Percentiles rank a stretch among this genome's conserved stretches.
These are phyloP conservation scores for Aspergillus tanneri DNA, from an alignment of 2,329 filamentous ascomycete genomes.

Conservation along the genomic window DNA sequence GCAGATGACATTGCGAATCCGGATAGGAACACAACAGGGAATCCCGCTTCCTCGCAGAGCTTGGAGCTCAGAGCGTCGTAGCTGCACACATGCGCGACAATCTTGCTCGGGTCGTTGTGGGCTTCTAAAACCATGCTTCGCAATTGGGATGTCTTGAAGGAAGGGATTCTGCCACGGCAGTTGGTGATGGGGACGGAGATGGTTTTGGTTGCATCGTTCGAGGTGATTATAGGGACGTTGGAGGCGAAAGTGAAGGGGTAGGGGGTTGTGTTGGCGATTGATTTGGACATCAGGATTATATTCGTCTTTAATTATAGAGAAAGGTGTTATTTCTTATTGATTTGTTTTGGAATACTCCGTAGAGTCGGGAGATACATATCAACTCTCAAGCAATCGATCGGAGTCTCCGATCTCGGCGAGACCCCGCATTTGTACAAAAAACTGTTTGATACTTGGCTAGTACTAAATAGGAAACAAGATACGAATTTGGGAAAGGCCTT, in stretches of 20 bases:
- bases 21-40: constrained; percentile 48
- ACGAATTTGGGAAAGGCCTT: too few relatives aligned
- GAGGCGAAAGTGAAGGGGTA: not conserved
- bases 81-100: constrained; percentile 45
- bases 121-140: constrained; percentile 36
- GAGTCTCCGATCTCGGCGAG: too few relatives aligned
- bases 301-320: too few relatives aligned
- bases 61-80: constrained; percentile 49
- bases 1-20: constrained; percentile 45
- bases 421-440: too few relatives aligned
- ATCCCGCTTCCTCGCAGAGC: constrained; percentile 48
- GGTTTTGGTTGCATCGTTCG: constrained; percentile 1
- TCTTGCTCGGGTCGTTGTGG: constrained; percentile 43
- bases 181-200: constrained; percentile 20
- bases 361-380: too few relatives aligned
- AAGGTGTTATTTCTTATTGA: too few relatives aligned
- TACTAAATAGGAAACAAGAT: too few relatives aligned
- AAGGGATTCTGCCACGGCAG: constrained; percentile 40
- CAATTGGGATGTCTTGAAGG: constrained; percentile 39
- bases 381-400: too few relatives aligned
- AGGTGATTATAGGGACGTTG: not conserved
- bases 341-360: too few relatives aligned
- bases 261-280: not conserved
- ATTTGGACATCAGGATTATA: not conserved
- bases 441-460: too few relatives aligned